Evolutionary conservation across 495 filamentous ascomycete species (phyloP), one percentile per base, ranked within the genome.

Genomic region (Podospora pseudoanserina): DNA sequence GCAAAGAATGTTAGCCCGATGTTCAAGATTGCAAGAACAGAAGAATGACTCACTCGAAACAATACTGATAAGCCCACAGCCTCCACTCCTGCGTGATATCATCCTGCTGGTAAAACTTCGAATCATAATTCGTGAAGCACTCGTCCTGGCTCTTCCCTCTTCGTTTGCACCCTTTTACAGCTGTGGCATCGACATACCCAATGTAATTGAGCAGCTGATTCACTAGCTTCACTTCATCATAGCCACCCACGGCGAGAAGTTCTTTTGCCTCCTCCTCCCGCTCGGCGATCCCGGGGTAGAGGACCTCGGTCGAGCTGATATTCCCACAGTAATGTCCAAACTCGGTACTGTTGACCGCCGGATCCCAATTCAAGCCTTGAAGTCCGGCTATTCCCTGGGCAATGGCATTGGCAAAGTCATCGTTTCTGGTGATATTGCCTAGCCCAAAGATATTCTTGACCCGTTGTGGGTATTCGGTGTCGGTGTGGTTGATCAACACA

Each of bases 291-390:
- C 7, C 30, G 2, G 83, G 79, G 70, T 86, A 88, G 11, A 89
- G 72, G 7, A 84, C 74, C 9, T 74, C 64, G 4, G 74, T 60
- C 18, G 80, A 74, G 19, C 83, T 87, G 68, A 92, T 79, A 65
- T 86, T 88, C 49, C 73, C 75, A 73, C 89, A 92, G 72, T 86
- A 92, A 18, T 82, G 20, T 63, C 79, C 80, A 73, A 91, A 90
- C 3, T 70, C 65, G 7, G 83, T 78, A 55, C 75, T 76, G 71
- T 86, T 87, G 65, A 86, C 68, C 1, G 77, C 80, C 0, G 89
- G 89, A 72, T 92, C 90, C 91, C 91, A 93, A 73, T 91, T 91
- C 4, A 83, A 80, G 27, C 75, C 76, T 77, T 92, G 90, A 76
- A 89, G 88, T 2, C 74, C 75, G 13, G 76, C 76, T 60, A 91